Evolutionary conservation across 345 rosid species (phyloP).

Genomic region (Mercurialis annua): DNA sequence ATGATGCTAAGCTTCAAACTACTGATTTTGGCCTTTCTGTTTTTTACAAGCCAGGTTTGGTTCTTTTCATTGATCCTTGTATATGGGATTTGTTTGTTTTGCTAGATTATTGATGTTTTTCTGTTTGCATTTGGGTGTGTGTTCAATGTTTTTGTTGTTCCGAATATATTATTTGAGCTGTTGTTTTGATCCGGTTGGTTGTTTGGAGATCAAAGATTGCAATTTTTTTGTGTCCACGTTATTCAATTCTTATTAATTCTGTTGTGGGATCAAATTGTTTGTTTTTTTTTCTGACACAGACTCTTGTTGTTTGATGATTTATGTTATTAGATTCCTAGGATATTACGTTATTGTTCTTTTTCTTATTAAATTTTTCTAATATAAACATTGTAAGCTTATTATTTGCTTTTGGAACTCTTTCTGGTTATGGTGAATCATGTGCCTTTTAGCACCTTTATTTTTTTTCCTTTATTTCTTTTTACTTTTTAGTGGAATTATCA

Average conservation of each 20-base stretch:
- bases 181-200: background rate
- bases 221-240: too few relatives aligned
- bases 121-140: background rate
- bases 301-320: background rate
- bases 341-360: too few relatives aligned
- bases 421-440: background rate
- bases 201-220: background rate
- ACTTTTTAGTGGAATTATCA: background rate
- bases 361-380: background rate
- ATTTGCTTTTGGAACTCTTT: constrained; percentile 1
- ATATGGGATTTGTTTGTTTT: background rate
- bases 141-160: background rate
- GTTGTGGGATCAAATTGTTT: background rate
- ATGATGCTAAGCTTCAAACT: constrained; percentile 82
- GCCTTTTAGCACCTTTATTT: background rate
- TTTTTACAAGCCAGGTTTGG: constrained; percentile 89
- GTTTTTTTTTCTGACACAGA: background rate
- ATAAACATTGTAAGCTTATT: background rate
- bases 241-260: background rate
- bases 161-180: background rate
- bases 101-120: background rate
- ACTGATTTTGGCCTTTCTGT: constrained; percentile 91
- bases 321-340: too few relatives aligned
- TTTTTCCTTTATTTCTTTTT: background rate
- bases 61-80: background rate